phyloP scores from a whole-genome alignment of 352 stramenopile species.

The Phytopythium vexans region DNA sequence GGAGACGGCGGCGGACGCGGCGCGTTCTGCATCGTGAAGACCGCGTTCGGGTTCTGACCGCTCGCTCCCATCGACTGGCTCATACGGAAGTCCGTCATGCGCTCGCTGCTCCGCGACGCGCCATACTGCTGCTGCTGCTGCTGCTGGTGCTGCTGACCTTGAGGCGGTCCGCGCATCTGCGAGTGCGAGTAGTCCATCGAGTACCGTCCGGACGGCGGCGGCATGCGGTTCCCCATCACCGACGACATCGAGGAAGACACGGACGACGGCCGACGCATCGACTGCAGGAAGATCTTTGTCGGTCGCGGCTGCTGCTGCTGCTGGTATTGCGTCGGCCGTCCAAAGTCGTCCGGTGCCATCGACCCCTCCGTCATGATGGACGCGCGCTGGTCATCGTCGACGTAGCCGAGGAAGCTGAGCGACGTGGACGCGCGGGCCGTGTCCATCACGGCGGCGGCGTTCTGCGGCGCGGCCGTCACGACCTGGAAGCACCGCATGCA shows the following conservation, averaged over 20 bases:
- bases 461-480: slow-evolving; percentile 66
- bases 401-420: slow-evolving; percentile 64
- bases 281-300: slow-evolving; percentile 74
- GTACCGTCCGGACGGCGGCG: background rate
- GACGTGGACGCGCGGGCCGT: slow-evolving; percentile 47
- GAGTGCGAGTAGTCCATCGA: background rate
- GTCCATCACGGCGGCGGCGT: slow-evolving; percentile 42
- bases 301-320: slow-evolving; percentile 18
- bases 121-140: slow-evolving; percentile 8
- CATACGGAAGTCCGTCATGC: slow-evolving; percentile 30
- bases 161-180: background rate
- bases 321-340: background rate
- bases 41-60: background rate
- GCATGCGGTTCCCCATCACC: background rate
- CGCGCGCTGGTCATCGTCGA: slow-evolving; percentile 58
- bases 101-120: slow-evolving; percentile 20
- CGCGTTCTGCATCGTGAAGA: slow-evolving; percentile 26
- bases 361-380: slow-evolving; percentile 54
- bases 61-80: slow-evolving; percentile 21
- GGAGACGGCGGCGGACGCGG: slow-evolving; percentile 15
- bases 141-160: slow-evolving; percentile 4
- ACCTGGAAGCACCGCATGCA: slow-evolving; percentile 84
- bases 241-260: slow-evolving; percentile 1
- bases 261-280: slow-evolving; percentile 36
- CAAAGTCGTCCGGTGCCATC: background rate